A percentile compares a stretch with the other conserved stretches of the same genome.
These are phyloP conservation scores for Trichocladium antarcticum DNA, from an alignment of 495 filamentous ascomycete genomes.

Conservation along the genomic window DNA sequence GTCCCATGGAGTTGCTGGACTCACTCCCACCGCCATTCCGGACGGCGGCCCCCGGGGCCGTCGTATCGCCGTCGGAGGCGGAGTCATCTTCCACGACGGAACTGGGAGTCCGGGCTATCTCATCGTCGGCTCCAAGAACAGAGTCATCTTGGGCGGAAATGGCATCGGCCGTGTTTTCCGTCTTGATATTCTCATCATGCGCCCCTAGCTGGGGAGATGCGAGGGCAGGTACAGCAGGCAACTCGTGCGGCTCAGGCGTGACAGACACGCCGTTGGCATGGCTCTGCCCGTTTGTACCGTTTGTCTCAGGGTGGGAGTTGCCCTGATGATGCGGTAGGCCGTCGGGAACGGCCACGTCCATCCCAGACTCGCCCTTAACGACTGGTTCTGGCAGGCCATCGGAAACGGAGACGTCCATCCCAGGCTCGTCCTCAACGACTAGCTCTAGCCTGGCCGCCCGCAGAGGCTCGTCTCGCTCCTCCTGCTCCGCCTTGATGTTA, in stretches of 20 bases:
- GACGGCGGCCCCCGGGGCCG: no score
- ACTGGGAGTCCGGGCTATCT: no score
- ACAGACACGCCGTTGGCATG: neutral
- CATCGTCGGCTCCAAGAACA: no score
- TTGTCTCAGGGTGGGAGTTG: neutral
- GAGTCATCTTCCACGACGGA: neutral
- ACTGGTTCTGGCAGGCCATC: no score
- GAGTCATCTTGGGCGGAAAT: neutral
- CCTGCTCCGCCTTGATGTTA: neutral
- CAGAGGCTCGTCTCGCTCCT: neutral
- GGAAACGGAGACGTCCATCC: no score
- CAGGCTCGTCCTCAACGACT: no score
- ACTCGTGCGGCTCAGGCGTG: neutral
- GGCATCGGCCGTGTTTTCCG: neutral
- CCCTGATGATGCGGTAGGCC: neutral
- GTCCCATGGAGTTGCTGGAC: neutral
- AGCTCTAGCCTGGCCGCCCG: no score
- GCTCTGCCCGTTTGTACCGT: neutral
- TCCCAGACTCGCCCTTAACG: neutral
- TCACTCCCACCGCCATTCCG: no score
- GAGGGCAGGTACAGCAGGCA: neutral
- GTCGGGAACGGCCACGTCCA: neutral
- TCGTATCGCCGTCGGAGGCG: no score
- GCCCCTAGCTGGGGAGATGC: neutral
- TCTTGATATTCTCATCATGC: neutral